Base-by-base conservation (phyloP, 2,329 filamentous ascomycete genomes). In the Penicillium sp. region DNA sequence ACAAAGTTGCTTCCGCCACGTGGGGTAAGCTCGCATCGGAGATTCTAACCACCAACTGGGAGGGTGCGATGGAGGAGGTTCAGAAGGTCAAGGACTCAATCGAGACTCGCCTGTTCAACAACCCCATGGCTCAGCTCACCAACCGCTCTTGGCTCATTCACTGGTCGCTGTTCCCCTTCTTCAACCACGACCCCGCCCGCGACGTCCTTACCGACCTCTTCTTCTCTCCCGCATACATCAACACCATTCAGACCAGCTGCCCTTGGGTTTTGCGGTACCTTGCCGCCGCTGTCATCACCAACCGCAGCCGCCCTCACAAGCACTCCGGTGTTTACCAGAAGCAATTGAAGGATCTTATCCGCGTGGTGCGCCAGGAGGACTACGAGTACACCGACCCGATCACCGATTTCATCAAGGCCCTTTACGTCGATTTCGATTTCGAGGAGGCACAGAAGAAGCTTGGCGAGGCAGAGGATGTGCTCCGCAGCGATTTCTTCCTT, bases 1-100 rank as follows among this genome's bases (percentile, higher is more conserved):
- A 97, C 80, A 95, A 95, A 78, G 92, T 96, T 60, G 83, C 89
- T 50, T 88, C 88, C 46, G 93, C 93, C 52, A 97, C 91, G 54
- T 99, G 93, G 93, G 93, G 93, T 72, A 96, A 96, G 78, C 82
- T 99, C 54, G 93, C 92, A 42, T 95, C 86, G 60, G 93, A 99
- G 74, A 97, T 99, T 68, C 81, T 99, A 58, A 89, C 85, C 60
- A 88, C 88, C 60, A 95, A 91, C 79, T 99, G 93, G 93, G 93
- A 97, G 66, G 84, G 83, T 36, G 91, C 89, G 40, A 85, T 95
- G 74, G 89, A 95, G 74, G 90, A 95, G 75, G 78, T 95, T 41
- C 83, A 87, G 66, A 95, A 93, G 74, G 87, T 95, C 56, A 88
- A 89, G 75, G 90, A 95, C 74, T 81, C 79, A 65, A 97, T 99